Evolutionary conservation across 352 stramenopile species (phyloP).

Genomic region (Phytophthora brassicae): DNA sequence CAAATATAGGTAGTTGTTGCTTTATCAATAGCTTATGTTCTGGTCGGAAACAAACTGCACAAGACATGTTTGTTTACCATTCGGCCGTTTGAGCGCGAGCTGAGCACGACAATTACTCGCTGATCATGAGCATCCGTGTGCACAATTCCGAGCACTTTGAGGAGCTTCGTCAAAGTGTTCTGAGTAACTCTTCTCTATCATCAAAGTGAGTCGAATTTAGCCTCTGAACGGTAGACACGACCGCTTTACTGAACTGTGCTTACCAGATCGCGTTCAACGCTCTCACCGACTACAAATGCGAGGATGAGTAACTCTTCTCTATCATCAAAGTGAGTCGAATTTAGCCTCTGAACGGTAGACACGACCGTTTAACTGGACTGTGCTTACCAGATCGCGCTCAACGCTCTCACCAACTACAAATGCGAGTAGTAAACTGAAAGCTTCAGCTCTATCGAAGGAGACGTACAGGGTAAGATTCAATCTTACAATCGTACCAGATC

Average conservation of each 20-base stretch:
- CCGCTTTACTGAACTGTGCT: neutral
- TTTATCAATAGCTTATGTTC: slow-evolving; percentile 3
- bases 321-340: slow-evolving; percentile 27
- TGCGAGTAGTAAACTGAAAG: slow-evolving; percentile 27
- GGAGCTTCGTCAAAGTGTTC: slow-evolving; percentile 58
- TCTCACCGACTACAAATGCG: slow-evolving; percentile 12
- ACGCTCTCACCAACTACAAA: slow-evolving; percentile 12
- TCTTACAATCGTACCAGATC: neutral
- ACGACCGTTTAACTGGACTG: neutral
- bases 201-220: slow-evolving; percentile 30
- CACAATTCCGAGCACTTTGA: slow-evolving; percentile 79
- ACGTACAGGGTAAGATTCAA: slow-evolving; percentile 42
- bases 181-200: slow-evolving; percentile 35
- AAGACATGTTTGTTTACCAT: neutral
- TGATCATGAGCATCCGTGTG: slow-evolving; percentile 67
- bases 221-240: neutral
- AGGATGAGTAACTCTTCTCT: slow-evolving; percentile 40
- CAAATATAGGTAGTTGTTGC: slow-evolving; percentile 1
- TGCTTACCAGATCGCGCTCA: slow-evolving; percentile 17
- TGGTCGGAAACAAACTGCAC: neutral
- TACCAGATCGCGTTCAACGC: slow-evolving; percentile 19
- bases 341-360: neutral
- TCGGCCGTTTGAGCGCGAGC: neutral
- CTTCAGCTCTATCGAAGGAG: slow-evolving; percentile 57
- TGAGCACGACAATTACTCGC: neutral